Conservation (phyloP, 352 stramenopile genomes). For the Pythium sukuiense region DNA sequence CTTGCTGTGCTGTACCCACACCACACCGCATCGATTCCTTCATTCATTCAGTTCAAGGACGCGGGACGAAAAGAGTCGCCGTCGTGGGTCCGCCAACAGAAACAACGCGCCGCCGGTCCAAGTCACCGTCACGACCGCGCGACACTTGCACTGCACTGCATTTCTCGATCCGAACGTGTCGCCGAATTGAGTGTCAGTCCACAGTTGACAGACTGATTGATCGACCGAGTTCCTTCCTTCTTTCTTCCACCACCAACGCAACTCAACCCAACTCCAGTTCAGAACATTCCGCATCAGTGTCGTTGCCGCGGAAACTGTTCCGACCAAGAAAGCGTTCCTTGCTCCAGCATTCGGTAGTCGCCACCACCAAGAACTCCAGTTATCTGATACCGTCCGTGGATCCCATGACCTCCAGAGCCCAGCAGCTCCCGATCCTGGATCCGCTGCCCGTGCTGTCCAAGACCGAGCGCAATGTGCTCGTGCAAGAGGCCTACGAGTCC, state of each 20-base stretch:
- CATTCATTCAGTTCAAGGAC: slow-evolving; percentile 1
- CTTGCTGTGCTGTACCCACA: neutral
- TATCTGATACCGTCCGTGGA: neutral
- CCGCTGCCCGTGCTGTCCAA: slow-evolving; percentile 19
- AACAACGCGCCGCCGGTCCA: neutral
- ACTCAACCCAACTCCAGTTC: neutral
- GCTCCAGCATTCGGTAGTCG: slow-evolving; percentile 1
- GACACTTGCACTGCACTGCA: neutral
- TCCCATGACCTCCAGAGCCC: slow-evolving; percentile 8
- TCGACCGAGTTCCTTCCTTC: neutral
- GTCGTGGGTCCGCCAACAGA: neutral
- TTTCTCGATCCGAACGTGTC: neutral
- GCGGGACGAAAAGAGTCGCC: neutral
- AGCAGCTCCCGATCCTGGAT: slow-evolving; percentile 13
- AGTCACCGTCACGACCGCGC: neutral
- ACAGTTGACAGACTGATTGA: neutral
- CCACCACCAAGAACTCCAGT: neutral
- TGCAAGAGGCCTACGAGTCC: slow-evolving; percentile 24
- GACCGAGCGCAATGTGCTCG: slow-evolving; percentile 12
- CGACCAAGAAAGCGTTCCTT: neutral
- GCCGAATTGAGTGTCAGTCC: neutral
- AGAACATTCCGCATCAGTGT: neutral
- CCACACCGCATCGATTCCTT: neutral
- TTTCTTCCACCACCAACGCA: neutral
- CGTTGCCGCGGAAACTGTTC: neutral